Evolutionary conservation across 208 protist genomes (phyloP).

Genomic region (Crithidia expoeki): DNA sequence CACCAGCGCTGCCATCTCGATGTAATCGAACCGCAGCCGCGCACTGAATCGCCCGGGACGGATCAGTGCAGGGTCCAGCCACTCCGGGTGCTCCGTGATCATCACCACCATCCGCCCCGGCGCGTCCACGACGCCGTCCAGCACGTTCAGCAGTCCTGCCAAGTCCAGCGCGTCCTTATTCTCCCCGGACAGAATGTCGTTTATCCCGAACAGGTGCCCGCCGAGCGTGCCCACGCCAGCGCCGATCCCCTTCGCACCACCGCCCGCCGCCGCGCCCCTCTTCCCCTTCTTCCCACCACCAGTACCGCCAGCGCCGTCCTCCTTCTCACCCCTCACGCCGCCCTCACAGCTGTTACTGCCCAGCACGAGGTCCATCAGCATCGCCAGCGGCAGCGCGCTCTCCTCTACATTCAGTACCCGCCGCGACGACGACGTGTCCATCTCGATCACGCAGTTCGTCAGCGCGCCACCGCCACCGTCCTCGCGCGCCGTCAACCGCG

Average conservation of each 20-base stretch:
- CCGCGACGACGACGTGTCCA: constrained; percentile 32
- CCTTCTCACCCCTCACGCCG: neutral
- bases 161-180: constrained; percentile 68
- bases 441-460: constrained; percentile 33
- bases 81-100: constrained; percentile 87
- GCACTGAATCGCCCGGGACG: constrained; percentile 86
- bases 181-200: constrained; percentile 22
- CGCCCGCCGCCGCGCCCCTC: neutral
- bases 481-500: constrained; percentile 32
- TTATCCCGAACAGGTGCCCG: constrained; percentile 17
- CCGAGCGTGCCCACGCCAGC: neutral
- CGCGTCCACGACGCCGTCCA: constrained; percentile 90
- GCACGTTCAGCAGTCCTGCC: constrained; percentile 89
- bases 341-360: no score
- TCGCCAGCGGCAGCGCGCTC: constrained; percentile 24
- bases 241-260: constrained; percentile 1
- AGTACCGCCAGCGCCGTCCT: neutral
- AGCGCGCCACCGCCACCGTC: constrained; percentile 8
- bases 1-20: constrained; percentile 50
- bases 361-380: constrained; percentile 23
- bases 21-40: constrained; percentile 75
- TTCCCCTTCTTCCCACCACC: constrained; percentile 1
- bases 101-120: constrained; percentile 88
- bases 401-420: constrained; percentile 12
- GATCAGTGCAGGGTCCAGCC: constrained; percentile 87